Conservation (phyloP, 352 stramenopile species). For the Globisporangium megalacanthum region DNA sequence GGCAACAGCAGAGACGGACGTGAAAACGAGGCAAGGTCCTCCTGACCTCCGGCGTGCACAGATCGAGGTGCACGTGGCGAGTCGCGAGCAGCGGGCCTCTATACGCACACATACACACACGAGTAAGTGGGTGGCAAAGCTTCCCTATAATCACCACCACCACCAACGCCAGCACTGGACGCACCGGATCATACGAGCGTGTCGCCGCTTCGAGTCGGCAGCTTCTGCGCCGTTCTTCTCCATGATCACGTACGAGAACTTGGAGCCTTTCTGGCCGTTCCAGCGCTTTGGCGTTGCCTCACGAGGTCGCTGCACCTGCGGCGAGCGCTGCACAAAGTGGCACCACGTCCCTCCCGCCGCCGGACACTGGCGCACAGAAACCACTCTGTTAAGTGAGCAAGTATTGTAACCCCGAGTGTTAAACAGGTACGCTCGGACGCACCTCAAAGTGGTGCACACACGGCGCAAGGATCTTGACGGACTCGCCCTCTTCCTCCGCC, state of each 20-base stretch:
- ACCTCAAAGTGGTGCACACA: constrained; percentile 75
- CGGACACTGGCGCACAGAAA: constrained; percentile 37
- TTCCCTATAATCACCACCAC: neutral
- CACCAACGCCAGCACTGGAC: neutral
- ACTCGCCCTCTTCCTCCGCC: constrained; percentile 23
- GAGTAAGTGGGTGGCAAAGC: neutral
- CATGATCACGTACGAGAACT: constrained; percentile 83
- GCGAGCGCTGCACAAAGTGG: constrained; percentile 82
- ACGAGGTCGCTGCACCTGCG: constrained; percentile 62
- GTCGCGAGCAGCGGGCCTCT: constrained; percentile 65
- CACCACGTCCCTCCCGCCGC: constrained; percentile 73
- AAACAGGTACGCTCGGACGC: neutral
- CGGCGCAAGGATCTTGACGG: constrained; percentile 54
- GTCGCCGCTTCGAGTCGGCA: constrained; percentile 16
- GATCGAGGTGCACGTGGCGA: constrained; percentile 74
- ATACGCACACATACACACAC: neutral
- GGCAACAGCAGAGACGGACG: neutral
- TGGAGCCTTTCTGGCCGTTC: constrained; percentile 80
- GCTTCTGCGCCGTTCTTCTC: constrained; percentile 52
- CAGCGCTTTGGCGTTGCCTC: constrained; percentile 75
- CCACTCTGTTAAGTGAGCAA: neutral
- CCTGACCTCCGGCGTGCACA: constrained; percentile 71
- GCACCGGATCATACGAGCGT: constrained; percentile 62
- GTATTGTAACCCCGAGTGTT: no score
- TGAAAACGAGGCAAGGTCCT: neutral